Percentiles rank a stretch among this genome's conserved stretches.
phyloP scores from a whole-genome alignment of 352 stramenopile genomes.

The Peronospora farinosa region DNA sequence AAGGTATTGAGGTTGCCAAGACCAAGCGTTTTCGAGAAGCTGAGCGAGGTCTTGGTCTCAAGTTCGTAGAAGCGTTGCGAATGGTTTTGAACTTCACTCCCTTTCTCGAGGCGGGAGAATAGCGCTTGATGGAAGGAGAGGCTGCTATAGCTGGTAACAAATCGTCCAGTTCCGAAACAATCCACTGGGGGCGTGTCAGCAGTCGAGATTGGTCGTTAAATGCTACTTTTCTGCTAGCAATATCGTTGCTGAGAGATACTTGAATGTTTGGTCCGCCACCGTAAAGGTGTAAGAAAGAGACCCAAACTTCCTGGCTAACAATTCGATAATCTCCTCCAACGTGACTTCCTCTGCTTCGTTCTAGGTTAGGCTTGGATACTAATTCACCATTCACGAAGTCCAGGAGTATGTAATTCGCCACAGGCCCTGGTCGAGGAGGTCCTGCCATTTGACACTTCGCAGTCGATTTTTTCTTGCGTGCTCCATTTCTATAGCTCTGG shows the following conservation, averaged over 20 bases:
- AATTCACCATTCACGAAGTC: conserved; percentile 63
- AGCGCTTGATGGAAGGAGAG: conserved; percentile 5
- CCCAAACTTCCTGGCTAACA: conserved; percentile 64
- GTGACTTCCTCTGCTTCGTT: conserved; percentile 36
- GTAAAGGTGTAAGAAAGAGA: conserved; percentile 51
- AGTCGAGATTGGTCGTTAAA: conserved; percentile 1
- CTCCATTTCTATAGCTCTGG: conserved; percentile 1
- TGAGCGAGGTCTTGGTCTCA: conserved; percentile 3
- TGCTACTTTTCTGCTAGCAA: neutral
- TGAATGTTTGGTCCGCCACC: conserved; percentile 61
- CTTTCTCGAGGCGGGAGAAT: conserved; percentile 15
- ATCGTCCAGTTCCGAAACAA: conserved; percentile 55
- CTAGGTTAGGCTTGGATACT: conserved; percentile 35
- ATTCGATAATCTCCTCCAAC: conserved; percentile 48
- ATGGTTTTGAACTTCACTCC: conserved; percentile 11
- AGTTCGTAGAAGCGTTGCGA: neutral
- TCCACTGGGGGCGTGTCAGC: conserved; percentile 25
- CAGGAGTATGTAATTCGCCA: conserved; percentile 60
- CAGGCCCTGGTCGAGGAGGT: conserved; percentile 39
- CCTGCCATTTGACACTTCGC: conserved; percentile 9
- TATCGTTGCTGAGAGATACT: conserved; percentile 16
- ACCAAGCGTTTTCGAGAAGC: conserved; percentile 13
- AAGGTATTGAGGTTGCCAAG: conserved; percentile 18
- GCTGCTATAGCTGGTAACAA: conserved; percentile 18
- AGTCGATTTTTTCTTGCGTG: conserved; percentile 6